These are phyloP conservation scores for Penicillium sp. DNA, from an alignment of 2,329 filamentous ascomycete species.

Conservation along the genomic window DNA sequence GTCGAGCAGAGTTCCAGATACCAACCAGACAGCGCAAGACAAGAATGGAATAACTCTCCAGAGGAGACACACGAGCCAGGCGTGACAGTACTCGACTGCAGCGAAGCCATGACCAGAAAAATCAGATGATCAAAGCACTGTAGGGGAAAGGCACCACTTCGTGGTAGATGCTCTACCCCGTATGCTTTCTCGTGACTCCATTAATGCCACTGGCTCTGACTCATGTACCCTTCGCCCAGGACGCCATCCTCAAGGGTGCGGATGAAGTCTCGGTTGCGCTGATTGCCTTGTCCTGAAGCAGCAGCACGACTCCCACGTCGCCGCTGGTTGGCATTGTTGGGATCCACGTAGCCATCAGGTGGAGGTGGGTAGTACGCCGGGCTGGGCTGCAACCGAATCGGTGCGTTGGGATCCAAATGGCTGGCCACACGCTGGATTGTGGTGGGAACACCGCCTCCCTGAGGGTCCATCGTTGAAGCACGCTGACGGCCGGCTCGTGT, in stretches of 20 bases:
- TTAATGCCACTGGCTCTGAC: constrained; percentile 71
- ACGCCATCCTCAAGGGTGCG: constrained; percentile 92
- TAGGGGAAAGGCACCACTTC: not conserved
- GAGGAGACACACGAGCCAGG: constrained; percentile 16
- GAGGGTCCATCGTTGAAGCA: constrained; percentile 94
- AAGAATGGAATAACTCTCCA: constrained; percentile 19
- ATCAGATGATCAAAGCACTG: constrained; percentile 12
- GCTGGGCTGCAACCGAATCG: constrained; percentile 90
- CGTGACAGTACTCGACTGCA: constrained; percentile 15
- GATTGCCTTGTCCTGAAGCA: constrained; percentile 49
- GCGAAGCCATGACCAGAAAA: constrained; percentile 3
- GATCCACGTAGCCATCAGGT: constrained; percentile 74
- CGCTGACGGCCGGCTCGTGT: constrained; percentile 80
- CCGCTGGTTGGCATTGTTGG: constrained; percentile 65
- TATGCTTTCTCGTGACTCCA: constrained; percentile 31
- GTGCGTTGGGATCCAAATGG: constrained; percentile 90
- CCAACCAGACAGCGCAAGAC: constrained; percentile 15
- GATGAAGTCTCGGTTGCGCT: constrained; percentile 81
- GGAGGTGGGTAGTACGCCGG: constrained; percentile 97
- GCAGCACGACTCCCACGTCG: constrained; percentile 74
- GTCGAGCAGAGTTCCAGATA: constrained; percentile 26
- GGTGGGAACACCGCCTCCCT: constrained; percentile 87
- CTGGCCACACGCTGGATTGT: constrained; percentile 93
- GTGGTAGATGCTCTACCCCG: not conserved
- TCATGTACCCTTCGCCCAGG: constrained; percentile 87